Evolutionary conservation across 1,284 basidiomycete species (phyloP), one percentile per base, ranked within the genome.

Genomic region (Ganoderma multipileum): DNA sequence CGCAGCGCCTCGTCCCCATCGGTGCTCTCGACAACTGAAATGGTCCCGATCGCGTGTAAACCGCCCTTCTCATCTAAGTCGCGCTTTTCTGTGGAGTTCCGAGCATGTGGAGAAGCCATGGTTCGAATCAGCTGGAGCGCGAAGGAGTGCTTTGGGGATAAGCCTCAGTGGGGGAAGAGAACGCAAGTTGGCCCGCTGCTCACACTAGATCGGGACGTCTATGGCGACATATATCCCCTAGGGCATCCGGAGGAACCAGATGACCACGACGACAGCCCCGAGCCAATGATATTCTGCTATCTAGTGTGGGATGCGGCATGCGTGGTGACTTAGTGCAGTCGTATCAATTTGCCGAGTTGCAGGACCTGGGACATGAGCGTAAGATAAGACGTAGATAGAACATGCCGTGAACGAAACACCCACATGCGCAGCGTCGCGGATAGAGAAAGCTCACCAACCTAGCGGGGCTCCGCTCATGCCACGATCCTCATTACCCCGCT

Each of bases 1-100:
- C 82, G 81, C 60, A 90, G 81, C 9, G 89, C 89, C 71, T 89
- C 89, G 72, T 90, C 89, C 7, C 83, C 87, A 55, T 86, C 77
- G 2, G 74, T 65, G 33, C 81, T 76, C 68, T 85, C 79, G 36
- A 83, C 65, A n/a, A 71, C 64, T 8, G 76, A 77, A 44, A 73
- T 69, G 18, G 69, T 64, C 33, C 36, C 64, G 12, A 62, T 52
- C 18, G 67, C 62, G 39, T 74, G 71, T 33, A 66, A 73, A 9
- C 59, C 71, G 20, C 73, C 67, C 69, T 78, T 76, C 70, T 74
- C 70, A 33, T 64, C 62, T 18, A 44, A 64, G 36, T 39, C 41
- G 42, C 61, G 28, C n/a, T 61, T 55, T 57, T 70, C 69, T 26
- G 68, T 33, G n/a, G 69, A 69, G 61, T 63, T 68, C 38, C 62